Base-by-base conservation (phyloP, 768 basidiomycete genomes). In the Tylopilus intermedius region DNA sequence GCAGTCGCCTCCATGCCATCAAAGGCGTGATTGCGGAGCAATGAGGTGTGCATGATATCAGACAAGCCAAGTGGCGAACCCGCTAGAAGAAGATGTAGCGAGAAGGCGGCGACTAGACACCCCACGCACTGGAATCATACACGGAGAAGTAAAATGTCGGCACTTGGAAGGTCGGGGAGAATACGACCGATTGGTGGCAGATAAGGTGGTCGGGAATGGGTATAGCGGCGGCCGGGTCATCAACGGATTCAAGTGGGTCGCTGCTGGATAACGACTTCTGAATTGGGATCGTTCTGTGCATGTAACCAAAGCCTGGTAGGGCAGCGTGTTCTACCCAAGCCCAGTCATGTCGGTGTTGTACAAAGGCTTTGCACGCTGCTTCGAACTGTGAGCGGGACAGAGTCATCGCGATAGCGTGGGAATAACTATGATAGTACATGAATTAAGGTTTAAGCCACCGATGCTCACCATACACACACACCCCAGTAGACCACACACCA, bases 61-160 rank as follows among this genome's bases (percentile, higher is more conserved):
- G 71, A 61, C 24, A 93, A 70, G 8, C 76, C 55, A 21, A 93
- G 65, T 5, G 84, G 82, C 10, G 76, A 69, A 15, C 91, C 91
- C 56, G 73, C 90, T 94, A 22, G 54, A 42, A 52, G 8, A 29
- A 55, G 49, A 53, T 63, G 50, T 47, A 59, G 49, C 49, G 41
- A 53, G 30, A 48, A 53, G 48, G 60, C 42, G 55, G 47, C 29
- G 55, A 48, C 54, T 45, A 50, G 27, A 41, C 13, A 42, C 47
- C 24, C 14, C 43, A 85, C 90, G 66, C 63, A 93, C 92, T 79
- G 42, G 77, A 66, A 60, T 81, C 76, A 56, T 85, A 78, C 13
- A 87, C 69, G 4, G 80, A 78, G 68, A 94, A 92, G 71, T 92
- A 94, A 62, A 95, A 86, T 1, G 83, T 78, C 7, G 93, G 93